Evolutionary conservation across 768 basidiomycete genomes (phyloP).

Genomic region (Nidularia pulvinata): DNA sequence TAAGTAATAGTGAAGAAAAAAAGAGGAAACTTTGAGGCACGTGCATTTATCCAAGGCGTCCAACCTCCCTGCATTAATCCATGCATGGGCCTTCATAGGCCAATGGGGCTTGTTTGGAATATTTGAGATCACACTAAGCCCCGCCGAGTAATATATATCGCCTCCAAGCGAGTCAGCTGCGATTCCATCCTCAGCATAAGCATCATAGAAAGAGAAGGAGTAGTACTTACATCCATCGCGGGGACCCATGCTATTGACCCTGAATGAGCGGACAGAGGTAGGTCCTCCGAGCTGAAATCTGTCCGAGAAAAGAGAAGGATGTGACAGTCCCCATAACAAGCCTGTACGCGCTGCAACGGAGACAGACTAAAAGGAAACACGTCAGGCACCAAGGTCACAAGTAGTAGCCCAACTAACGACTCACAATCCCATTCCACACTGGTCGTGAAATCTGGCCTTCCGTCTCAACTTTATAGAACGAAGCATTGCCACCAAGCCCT

Average conservation of each 20-base stretch:
- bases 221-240: constrained; percentile 61
- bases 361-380: constrained; percentile 48
- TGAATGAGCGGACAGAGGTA: constrained; percentile 78
- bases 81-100: constrained; percentile 82
- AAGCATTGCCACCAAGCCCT: constrained; percentile 79
- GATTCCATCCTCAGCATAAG: neutral
- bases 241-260: constrained; percentile 75
- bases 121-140: constrained; percentile 73
- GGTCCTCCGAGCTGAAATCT: constrained; percentile 95
- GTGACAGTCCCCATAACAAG: constrained; percentile 59
- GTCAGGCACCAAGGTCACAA: neutral
- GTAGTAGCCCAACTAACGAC: constrained; percentile 15
- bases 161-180: constrained; percentile 87
- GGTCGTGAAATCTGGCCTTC: constrained; percentile 64
- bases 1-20: constrained; percentile 2
- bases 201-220: neutral
- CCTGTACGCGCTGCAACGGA: constrained; percentile 78
- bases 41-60: constrained; percentile 58
- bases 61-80: constrained; percentile 81
- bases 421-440: constrained; percentile 57
- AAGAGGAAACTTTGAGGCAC: constrained; percentile 13
- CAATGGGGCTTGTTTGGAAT: constrained; percentile 75
- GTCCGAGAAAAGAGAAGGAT: constrained; percentile 69
- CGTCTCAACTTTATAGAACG: constrained; percentile 72
- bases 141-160: constrained; percentile 78